Base-by-base conservation (phyloP, 306 rosid genomes). In the Rosa lucieae region DNA sequence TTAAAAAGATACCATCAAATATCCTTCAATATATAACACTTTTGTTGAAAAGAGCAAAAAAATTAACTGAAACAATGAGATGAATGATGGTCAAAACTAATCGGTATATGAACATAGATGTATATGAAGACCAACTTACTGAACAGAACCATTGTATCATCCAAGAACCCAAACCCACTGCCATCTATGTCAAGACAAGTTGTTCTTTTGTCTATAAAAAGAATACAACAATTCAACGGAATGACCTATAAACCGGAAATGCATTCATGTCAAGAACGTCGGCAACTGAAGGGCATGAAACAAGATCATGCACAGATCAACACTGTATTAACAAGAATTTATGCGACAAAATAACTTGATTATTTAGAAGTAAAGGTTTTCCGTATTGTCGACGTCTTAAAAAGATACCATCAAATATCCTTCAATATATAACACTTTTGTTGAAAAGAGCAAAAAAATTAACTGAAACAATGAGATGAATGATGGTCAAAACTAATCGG, bases 111-210 rank as follows among this genome's bases (percentile, higher is more conserved):
- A 67, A 63, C 15, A 55, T 56, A 76, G n/a, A n/a, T n/a, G n/a
- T n/a, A n/a, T n/a, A n/a, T n/a, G n/a, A n/a, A n/a, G n/a, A n/a
- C n/a, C n/a, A n/a, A n/a, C n/a, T n/a, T n/a, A n/a, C n/a, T n/a
- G n/a, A n/a, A n/a, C n/a, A n/a, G n/a, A n/a, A n/a, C n/a, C n/a
- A n/a, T n/a, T n/a, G n/a, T n/a, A n/a, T n/a, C n/a, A n/a, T n/a
- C 5, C 42, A 58, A 21, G 58, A 53, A 21, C 68, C 23, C 40
- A 58, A 32, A 32, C 35, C 58, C 6, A 46, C 37, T 14, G 48
- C n/a, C 70, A 40, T 42, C 78, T 17, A 75, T 42, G 67, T 73
- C 67, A 74, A 73, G 47, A 18, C 26, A 18, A 51, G 20, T 73
- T 73, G 62, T 17, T 53, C 51, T 53, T 53, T 55, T 55, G 8